Base-by-base conservation (phyloP, 257 asterid genomes). In the Solanum piurae region DNA sequence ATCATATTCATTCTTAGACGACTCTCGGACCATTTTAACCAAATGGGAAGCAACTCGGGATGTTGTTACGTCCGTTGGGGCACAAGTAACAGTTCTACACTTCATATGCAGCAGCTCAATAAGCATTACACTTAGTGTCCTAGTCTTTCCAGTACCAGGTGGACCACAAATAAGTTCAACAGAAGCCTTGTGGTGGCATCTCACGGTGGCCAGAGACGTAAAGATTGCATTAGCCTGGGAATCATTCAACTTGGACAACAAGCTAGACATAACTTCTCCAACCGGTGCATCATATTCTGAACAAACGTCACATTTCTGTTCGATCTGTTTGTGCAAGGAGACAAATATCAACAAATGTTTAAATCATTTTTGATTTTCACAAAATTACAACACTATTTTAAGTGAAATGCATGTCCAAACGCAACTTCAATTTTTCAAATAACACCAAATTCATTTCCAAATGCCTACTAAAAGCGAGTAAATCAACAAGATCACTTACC, bases 171-270 rank as follows among this genome's bases (percentile, higher is more conserved):
- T 83, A 31, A 86, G 90, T 55, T 86, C 66, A 44, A 89, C 37
- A 14, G 86, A 60, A 21, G 87, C 49, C 58, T 80, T 68, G 37
- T 89, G 89, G 58, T 38, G 7, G 33, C 90, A 89, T 23, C 74
- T 83, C 80, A 83, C 34, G 7, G 58, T 3, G 12, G 58, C 76
- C 9, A 89, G 66, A 52, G 40, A 69, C 12, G 84, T 10, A 9
- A 52, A 9, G 8, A 89, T 83, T 55, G 90, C 90, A 84, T 52
- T 86, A 3, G 38, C 88, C 71, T 93, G 96, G 10, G 96, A 92
- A 72, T 91, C 88, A 42, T 92, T 93, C 42, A 92, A 87, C 80
- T 74, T 86, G 37, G 93, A 85, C 52, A 90, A 64, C 8, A 80
- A 31, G n/a, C 72, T 55, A 4, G 89, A 5, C 49, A 33, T 86